A percentile compares a stretch with the other conserved stretches of the same genome.
phyloP scores from a whole-genome alignment of 176 grass and related monocot genomes.

The Triticum dicoccoides region DNA sequence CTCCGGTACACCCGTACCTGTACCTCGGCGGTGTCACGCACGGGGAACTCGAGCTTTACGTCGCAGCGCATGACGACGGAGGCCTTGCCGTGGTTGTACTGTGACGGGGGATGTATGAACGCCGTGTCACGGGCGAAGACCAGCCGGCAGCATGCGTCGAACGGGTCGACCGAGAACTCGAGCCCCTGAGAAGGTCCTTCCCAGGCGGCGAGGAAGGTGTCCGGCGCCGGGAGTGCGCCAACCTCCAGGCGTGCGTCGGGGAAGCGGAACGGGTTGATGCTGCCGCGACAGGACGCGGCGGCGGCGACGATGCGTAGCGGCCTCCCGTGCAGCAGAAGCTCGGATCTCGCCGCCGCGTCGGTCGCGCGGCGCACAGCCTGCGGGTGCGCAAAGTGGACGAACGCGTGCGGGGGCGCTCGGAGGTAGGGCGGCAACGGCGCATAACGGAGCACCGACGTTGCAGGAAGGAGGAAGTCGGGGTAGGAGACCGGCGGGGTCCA shows the following conservation, averaged over 20 bases:
- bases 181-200: slow-evolving; percentile 29
- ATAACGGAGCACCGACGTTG: not conserved
- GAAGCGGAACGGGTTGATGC: slow-evolving; percentile 53
- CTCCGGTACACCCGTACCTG: slow-evolving; percentile 21
- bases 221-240: slow-evolving; percentile 28
- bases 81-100: slow-evolving; percentile 6
- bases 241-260: slow-evolving; percentile 53
- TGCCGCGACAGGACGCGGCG: slow-evolving; percentile 40
- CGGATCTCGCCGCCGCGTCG: slow-evolving; percentile 34
- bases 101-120: slow-evolving; percentile 27
- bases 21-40: slow-evolving; percentile 50
- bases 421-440: slow-evolving; percentile 31
- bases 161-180: slow-evolving; percentile 77
- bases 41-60: slow-evolving; percentile 66
- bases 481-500: slow-evolving; percentile 74
- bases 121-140: slow-evolving; percentile 60
- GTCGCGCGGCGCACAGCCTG: slow-evolving; percentile 46
- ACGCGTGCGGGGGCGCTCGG: slow-evolving; percentile 66
- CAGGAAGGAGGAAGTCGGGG: slow-evolving; percentile 43
- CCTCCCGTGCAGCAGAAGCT: slow-evolving; percentile 31
- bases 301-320: slow-evolving; percentile 42
- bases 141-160: slow-evolving; percentile 55
- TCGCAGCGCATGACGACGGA: slow-evolving; percentile 52
- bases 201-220: slow-evolving; percentile 61
- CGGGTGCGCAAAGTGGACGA: slow-evolving; percentile 71